phyloP scores from a whole-genome alignment of 768 basidiomycete species.

The Dentipellis sp. region DNA sequence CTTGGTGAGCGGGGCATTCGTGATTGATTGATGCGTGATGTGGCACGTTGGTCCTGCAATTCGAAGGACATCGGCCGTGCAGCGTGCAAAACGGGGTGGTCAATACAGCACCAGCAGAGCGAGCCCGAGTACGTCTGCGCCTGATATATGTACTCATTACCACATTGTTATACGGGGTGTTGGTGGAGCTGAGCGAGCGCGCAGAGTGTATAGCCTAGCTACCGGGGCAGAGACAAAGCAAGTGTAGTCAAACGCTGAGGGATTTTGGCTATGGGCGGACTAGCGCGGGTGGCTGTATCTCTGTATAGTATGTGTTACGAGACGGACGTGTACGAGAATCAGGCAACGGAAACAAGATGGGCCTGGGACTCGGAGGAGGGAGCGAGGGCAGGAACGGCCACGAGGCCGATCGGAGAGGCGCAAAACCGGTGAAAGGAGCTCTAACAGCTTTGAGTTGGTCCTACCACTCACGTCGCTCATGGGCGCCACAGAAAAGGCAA shows the following conservation, averaged over 20 bases:
- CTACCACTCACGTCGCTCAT: not conserved
- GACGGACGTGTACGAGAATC: not conserved
- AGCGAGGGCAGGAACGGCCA: not conserved
- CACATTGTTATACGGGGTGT: not conserved
- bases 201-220: not conserved
- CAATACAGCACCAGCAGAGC: no score
- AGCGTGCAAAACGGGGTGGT: not conserved
- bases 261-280: not conserved
- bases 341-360: no score
- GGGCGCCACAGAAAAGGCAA: not conserved
- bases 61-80: not conserved
- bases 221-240: not conserved
- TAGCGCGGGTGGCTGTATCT: not conserved
- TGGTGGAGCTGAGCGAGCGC: not conserved
- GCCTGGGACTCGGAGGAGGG: not conserved
- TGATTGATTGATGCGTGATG: not conserved
- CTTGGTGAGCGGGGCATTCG: not conserved
- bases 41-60: not conserved
- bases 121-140: not conserved
- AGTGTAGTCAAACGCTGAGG: not conserved
- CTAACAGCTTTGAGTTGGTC: not conserved
- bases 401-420: not conserved
- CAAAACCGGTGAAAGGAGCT: not conserved
- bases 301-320: not conserved
- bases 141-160: not conserved